Conservation (phyloP, 2,329 filamentous ascomycete species). For the Helotiales sp. region DNA sequence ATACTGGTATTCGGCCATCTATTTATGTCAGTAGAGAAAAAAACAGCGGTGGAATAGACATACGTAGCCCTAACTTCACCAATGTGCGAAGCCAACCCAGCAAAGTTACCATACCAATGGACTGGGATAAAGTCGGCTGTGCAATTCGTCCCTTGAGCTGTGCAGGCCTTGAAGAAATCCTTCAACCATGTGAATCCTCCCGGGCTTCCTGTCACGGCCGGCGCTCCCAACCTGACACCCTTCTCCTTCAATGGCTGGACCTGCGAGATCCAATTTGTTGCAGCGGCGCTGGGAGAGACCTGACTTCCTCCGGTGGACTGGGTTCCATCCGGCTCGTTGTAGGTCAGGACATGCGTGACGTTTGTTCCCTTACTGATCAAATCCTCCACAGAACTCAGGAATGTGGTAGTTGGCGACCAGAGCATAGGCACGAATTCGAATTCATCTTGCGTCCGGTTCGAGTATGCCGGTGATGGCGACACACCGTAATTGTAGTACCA, state of each 20-base stretch:
- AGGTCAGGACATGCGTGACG: constrained; percentile 68
- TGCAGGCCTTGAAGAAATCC: constrained; percentile 65
- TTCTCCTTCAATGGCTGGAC: constrained; percentile 66
- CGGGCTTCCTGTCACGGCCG: constrained; percentile 64
- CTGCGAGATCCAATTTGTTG: constrained; percentile 67
- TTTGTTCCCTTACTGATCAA: constrained; percentile 41
- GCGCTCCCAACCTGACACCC: constrained; percentile 68
- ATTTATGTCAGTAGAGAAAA: constrained; percentile 7
- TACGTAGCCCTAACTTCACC: constrained; percentile 34
- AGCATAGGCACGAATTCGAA: constrained; percentile 83
- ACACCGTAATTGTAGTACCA: constrained; percentile 85
- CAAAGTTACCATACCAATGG: constrained; percentile 65
- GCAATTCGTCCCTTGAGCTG: constrained; percentile 51
- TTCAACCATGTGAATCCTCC: constrained; percentile 66
- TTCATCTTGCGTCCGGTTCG: constrained; percentile 47
- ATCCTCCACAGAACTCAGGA: constrained; percentile 57
- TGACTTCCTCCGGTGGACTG: constrained; percentile 52
- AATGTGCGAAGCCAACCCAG: constrained; percentile 38
- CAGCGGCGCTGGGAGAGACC: constrained; percentile 60
- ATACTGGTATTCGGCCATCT: constrained; percentile 59
- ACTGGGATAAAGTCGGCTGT: constrained; percentile 64
- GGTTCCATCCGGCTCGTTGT: constrained; percentile 75
- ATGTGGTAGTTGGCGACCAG: constrained; percentile 61
- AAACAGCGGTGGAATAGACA: constrained; percentile 4
- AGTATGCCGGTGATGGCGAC: constrained; percentile 53